These are phyloP conservation scores for Yarrowia porcina DNA, from an alignment of 805 yeast species.

Conservation along the genomic window DNA sequence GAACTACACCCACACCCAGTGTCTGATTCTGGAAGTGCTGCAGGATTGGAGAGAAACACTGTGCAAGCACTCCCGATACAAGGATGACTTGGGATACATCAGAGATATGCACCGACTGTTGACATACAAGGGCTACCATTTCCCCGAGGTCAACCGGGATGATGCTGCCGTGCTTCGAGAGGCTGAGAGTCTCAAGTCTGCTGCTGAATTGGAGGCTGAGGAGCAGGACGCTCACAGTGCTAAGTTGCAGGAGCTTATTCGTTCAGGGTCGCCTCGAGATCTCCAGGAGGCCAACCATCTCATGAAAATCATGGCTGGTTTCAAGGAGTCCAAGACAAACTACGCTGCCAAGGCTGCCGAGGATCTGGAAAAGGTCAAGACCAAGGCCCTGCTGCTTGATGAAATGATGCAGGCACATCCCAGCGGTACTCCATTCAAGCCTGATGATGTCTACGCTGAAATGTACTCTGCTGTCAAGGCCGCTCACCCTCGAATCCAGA, in stretches of 20 bases:
- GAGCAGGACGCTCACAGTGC: slow-evolving; percentile 92
- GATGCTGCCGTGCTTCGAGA: slow-evolving; percentile 89
- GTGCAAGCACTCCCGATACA: slow-evolving; percentile 82
- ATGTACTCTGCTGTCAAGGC: slow-evolving; percentile 73
- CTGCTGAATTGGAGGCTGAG: slow-evolving; percentile 87
- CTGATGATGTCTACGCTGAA: slow-evolving; percentile 73
- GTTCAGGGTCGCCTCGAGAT: slow-evolving; percentile 94
- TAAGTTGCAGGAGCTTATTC: slow-evolving; percentile 88
- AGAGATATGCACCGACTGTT: slow-evolving; percentile 94
- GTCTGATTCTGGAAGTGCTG: slow-evolving; percentile 79
- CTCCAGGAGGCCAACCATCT: slow-evolving; percentile 92
- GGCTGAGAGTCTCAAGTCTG: slow-evolving; percentile 76
- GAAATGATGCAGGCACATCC: slow-evolving; percentile 62
- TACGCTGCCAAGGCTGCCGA: slow-evolving; percentile 76
- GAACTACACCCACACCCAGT: slow-evolving; percentile 76
- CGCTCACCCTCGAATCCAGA: slow-evolving; percentile 82
- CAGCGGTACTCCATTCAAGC: neutral
- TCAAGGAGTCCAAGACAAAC: slow-evolving; percentile 57
- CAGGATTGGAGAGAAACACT: slow-evolving; percentile 98
- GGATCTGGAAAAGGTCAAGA: slow-evolving; percentile 76
- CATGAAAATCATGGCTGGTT: slow-evolving; percentile 98
- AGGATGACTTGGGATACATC: slow-evolving; percentile 86
- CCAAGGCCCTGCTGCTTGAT: slow-evolving; percentile 81
- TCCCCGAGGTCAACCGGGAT: slow-evolving; percentile 86
- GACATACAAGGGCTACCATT: slow-evolving; percentile 83